Conservation (phyloP, 1,284 basidiomycete genomes). For the Ceratobasidium sp. region DNA sequence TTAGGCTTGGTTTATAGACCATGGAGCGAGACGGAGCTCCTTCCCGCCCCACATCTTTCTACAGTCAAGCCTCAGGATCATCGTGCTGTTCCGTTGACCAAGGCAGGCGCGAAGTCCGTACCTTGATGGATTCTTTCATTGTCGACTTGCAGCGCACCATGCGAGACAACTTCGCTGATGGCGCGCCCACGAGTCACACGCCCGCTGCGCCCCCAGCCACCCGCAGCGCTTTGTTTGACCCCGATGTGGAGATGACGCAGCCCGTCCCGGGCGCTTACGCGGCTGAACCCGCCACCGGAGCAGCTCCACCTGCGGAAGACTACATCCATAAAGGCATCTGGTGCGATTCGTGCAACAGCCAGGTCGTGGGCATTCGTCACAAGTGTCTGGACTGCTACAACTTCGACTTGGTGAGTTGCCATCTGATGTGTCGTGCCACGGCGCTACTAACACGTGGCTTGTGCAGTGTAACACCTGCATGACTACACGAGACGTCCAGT, state of each 20-base stretch:
- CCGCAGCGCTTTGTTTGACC: conserved; percentile 38
- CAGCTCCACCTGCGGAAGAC: conserved; percentile 39
- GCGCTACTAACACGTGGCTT: conserved; percentile 12
- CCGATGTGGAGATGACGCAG: conserved; percentile 40
- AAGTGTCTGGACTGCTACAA: conserved; percentile 53
- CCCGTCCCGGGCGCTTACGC: conserved; percentile 35
- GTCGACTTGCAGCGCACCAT: conserved; percentile 63
- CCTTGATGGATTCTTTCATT: conserved; percentile 71
- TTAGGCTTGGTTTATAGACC: conserved; percentile 10
- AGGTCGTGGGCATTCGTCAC: conserved; percentile 51
- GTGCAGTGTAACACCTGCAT: conserved; percentile 44
- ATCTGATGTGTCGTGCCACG: background rate
- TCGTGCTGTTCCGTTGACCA: conserved; percentile 65
- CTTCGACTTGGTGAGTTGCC: conserved; percentile 50
- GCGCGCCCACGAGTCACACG: conserved; percentile 48
- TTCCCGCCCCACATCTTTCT: conserved; percentile 36
- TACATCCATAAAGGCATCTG: conserved; percentile 46
- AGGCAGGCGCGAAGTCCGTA: conserved; percentile 68
- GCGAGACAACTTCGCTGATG: conserved; percentile 29
- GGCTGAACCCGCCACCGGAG: conserved; percentile 18
- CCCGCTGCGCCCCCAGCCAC: conserved; percentile 45
- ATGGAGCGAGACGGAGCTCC: conserved; percentile 41
- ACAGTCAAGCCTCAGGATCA: conserved; percentile 33
- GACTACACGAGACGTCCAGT: conserved; percentile 38
- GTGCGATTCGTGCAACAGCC: conserved; percentile 52